Base-by-base conservation (phyloP, 2,329 filamentous ascomycete genomes). In the Aaosphaeria arxii region DNA sequence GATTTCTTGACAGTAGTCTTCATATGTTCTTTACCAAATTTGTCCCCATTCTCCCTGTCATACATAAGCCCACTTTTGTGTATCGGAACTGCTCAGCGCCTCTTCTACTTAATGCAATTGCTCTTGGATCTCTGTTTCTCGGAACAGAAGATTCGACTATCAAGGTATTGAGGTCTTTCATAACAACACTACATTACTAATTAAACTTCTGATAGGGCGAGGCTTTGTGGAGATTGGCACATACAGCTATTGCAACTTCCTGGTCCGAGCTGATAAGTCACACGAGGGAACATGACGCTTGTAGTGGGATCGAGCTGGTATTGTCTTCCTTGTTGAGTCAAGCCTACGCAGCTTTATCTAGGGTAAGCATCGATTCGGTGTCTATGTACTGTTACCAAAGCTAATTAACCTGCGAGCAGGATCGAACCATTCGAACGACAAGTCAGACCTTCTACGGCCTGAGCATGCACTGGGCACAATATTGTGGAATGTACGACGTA, bases 21-120 rank as follows among this genome's bases (percentile, higher is more conserved):
- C 43, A 44, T 30, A 44, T 44, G 43, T 44, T 44, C 33, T 44
- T 44, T 7, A 36, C 43, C 5, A 44, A 31, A 2, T 44, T 44
- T 33, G 39, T 44, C 5, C 43, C 43, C 9, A 44, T 44, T 31
- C 31, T 44, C 7, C 43, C 43, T 6, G 7, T 44, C 31, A 38
- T 44, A 6, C 43, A 44, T 38, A 31, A 33, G 11, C 43, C 43
- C 6, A 44, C 43, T 17, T 44, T 44, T n/a, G 43, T 44, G 5
- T 44, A 36, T 13, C 30, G 43, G 24, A 33, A 44, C 5, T 44
- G 43, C n/a, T 44, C 43, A 7, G 31, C 43, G 32, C 43, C 43
- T 5, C 43, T 44, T 7, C 24, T 44, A 13, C 31, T 44, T 7
- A 38, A 44, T 44, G 43, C 43, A 9, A 44, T 44, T 28, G 43